Evolutionary conservation across 495 filamentous ascomycete species (phyloP).

Genomic region (Aspergillus ellipticus): DNA sequence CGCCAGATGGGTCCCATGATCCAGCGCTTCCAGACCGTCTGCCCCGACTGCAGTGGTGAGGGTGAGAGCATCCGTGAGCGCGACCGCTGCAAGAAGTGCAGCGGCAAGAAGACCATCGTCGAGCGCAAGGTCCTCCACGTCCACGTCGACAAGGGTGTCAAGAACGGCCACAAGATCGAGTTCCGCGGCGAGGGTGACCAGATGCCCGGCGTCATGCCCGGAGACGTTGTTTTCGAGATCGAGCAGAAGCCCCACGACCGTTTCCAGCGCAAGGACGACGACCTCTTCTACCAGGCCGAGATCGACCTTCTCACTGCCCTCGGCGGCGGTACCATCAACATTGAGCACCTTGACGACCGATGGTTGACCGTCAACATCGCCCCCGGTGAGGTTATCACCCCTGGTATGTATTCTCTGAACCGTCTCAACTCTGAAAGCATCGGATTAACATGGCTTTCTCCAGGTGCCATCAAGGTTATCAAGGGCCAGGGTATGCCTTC

Average conservation of each 20-base stretch:
- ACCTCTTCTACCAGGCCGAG: slow-evolving; percentile 91
- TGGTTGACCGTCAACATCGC: slow-evolving; percentile 90
- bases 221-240: slow-evolving; percentile 96
- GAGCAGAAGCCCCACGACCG: slow-evolving; percentile 95
- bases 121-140: slow-evolving; percentile 98
- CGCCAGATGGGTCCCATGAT: slow-evolving; percentile 99
- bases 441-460: slow-evolving; percentile 17
- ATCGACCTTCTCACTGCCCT: slow-evolving; percentile 96
- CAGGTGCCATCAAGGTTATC: slow-evolving; percentile 89
- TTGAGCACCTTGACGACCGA: slow-evolving; percentile 96
- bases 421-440: not conserved
- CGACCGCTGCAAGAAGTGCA: slow-evolving; percentile 92
- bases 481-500: slow-evolving; percentile 98
- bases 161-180: slow-evolving; percentile 89
- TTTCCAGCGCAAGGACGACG: slow-evolving; percentile 95
- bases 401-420: slow-evolving; percentile 61
- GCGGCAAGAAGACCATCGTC: slow-evolving; percentile 93
- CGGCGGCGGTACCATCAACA: slow-evolving; percentile 78
- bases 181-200: slow-evolving; percentile 97
- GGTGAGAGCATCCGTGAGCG: slow-evolving; percentile 94
- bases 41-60: slow-evolving; percentile 95
- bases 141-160: slow-evolving; percentile 92
- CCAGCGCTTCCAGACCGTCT: slow-evolving; percentile 98
- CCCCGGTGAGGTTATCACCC: slow-evolving; percentile 89
- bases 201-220: slow-evolving; percentile 84